Evolutionary conservation across 164 flowering plant genomes (phyloP), one percentile per base, ranked within the genome.

Genomic region (Malania oleifera): DNA sequence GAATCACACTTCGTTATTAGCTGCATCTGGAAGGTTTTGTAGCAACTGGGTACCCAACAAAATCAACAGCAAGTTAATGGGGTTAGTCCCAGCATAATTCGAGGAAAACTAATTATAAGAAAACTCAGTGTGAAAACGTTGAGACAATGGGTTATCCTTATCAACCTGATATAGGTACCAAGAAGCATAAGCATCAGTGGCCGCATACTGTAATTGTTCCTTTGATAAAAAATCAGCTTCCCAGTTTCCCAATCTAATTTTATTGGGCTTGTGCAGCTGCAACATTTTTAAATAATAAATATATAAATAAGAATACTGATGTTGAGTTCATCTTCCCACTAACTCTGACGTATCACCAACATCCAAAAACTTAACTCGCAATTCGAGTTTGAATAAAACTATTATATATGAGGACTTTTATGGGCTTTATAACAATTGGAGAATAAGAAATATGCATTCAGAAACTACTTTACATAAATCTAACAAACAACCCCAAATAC

Each of bases 101-200:
- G 43, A 14, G 43, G 17, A 7, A 13, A 14, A 13, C 5, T 2
- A 8, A 4, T 17, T 15, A 43, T 38, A 15, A 39, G 43, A 39
- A 39, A 39, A 39, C 43, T 8, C 17, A 39, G 43, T 7, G 5
- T 39, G 11, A 17, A 19, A 15, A 18, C n/a, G 47, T 8, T 8
- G 47, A 39, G 17, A 17, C 17, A 0, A 22, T 20, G 7, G 22
- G 12, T 43, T 18, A 17, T 18, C 9, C 14, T 38, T 38, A 17
- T 46, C 7, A 17, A 86, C 93, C 90, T 87, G 72, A 67, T 78
- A 78, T 0, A 87, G 61, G 68, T 77, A 70, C 95, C 88, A 87
- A 22, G 89, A 90, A 62, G 76, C 87, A 75, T 73, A 87, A 58
- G 97, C 95, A 81, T 90, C 95, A 17, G 80, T 77, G 59, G 97